Base-by-base conservation (phyloP, 441 rosid genomes). In the Mallotus japonicus region DNA sequence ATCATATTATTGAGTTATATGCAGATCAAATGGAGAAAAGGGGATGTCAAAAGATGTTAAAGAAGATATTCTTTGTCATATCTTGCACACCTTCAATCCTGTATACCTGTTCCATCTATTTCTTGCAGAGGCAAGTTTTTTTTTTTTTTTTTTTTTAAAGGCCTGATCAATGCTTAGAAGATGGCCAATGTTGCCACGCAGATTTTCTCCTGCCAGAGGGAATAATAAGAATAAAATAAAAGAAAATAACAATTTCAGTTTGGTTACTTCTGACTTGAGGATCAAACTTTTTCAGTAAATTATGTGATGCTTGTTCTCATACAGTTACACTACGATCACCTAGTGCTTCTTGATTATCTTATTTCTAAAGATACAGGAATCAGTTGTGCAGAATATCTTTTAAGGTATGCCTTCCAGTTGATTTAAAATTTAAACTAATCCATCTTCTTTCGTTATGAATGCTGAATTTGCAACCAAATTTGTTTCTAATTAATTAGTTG, bases 301-400 rank as follows among this genome's bases (percentile, higher is more conserved):
- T 54, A 34, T 75, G 51, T 73, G 53, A 55, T 64, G 49, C 32
- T 70, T 47, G 68, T 6, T 72, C 8, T 71, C 62, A 11, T 75
- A 62, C 87, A 95, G 99, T 76, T 95, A 81, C 92, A 85, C 77
- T 92, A 88, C 79, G 97, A 91, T 81, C 96, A 95, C 81, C 90
- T 88, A 83, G 93, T 91, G 77, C 91, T 95, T 79, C 96, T 95
- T 67, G 97, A 95, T 87, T 92, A 88, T 85, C 97, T 91, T 73
- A 89, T 91, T 78, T 91, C 97, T 42, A 91, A 88, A 82, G 97
- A 91, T 76, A 80, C 77, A 0, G 94, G 99, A 78, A 82, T 79
- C 75, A 82, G 79, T 78, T 88, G 93, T 80, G 97, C 91, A 60
- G 96, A 92, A 68, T 95, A 92, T 86, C 90, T 95, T 47, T 77